phyloP scores from a whole-genome alignment of 305 asterid species.

The Euphrasia arctica region DNA sequence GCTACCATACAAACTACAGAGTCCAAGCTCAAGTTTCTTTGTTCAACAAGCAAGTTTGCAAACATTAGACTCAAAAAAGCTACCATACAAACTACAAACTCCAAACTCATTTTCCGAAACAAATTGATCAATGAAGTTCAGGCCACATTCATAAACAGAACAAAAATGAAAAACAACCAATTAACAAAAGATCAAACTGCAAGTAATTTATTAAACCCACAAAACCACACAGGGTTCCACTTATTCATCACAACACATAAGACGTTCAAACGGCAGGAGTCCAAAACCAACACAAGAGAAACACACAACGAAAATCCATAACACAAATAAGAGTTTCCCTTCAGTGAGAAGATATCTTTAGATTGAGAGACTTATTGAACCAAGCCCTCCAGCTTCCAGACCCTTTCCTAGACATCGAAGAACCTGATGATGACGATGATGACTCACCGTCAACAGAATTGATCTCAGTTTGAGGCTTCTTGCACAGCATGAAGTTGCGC shows the following conservation, averaged over 20 bases:
- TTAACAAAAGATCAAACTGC: background rate
- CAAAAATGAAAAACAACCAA: background rate
- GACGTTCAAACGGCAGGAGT: background rate
- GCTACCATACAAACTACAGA: too few relatives aligned
- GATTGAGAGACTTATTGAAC: constrained; percentile 62
- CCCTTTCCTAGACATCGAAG: constrained; percentile 48
- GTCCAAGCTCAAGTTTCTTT: too few relatives aligned
- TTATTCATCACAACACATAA: constrained; percentile 14
- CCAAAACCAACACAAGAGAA: constrained; percentile 8
- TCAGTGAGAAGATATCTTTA: constrained; percentile 72
- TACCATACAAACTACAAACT: too few relatives aligned
- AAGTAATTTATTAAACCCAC: constrained; percentile 3
- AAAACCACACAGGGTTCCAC: constrained; percentile 26
- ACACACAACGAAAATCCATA: background rate
- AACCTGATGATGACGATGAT: constrained; percentile 30
- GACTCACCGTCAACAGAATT: constrained; percentile 31
- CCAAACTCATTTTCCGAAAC: background rate
- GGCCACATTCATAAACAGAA: too few relatives aligned
- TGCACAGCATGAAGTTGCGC: constrained; percentile 81
- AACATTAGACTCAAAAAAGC: too few relatives aligned
- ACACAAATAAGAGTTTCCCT: background rate
- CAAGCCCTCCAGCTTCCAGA: constrained; percentile 72
- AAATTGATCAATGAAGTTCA: too few relatives aligned
- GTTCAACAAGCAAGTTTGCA: too few relatives aligned
- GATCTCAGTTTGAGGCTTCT: constrained; percentile 60